Evolutionary conservation across 2,329 filamentous ascomycete genomes (phyloP), one percentile per base, ranked within the genome.

Genomic region (Cryphonectria parasitica): DNA sequence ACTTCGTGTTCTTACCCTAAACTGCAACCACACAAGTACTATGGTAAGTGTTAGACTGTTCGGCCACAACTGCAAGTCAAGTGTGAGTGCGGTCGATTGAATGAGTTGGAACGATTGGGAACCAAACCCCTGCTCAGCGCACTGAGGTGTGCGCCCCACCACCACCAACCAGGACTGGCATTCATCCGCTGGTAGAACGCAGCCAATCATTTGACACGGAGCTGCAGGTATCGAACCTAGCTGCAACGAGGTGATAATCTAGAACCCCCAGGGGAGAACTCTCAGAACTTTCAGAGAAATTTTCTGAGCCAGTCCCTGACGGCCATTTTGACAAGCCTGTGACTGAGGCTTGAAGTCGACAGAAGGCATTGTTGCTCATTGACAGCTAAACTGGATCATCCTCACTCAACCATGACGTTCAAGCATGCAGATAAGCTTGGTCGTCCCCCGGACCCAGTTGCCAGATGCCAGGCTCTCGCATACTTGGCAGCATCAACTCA

Each of bases 141-240:
- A 39, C 58, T 34, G 58, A 61, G 58, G 58, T 34, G 34, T 39
- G 22, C 41, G 28, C 67, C 52, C 56, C 63, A 49, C 56, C 58
- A 52, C 64, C 31, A 64, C 25, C 61, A 39, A 64, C 25, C 39
- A 56, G 58, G 10, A 60, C 28, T 62, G 31, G 58, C 58, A 62
- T n/a, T 19, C 31, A 34, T 25, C 28, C 36, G 36, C 17, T 41
- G 28, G 65, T 63, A 66, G 34, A 64, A 43, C 41, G 41, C 69
- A 69, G 69, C 71, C 71, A 72, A 72, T 72, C 71, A 67, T 66
- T 58, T 66, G 64, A 71, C 69, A 72, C 56, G 41, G 25, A 62
- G n/a, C 43, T 66, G 62, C 52, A 60, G 39, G 19, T n/a, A 34
- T 52, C 64, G 61, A 66, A 58, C 43, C 43, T 34, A n/a, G n/a